Evolutionary conservation across 805 yeast genomes (phyloP), one percentile per base, ranked within the genome.

Genomic region (Wickerhamomyces canadensis): DNA sequence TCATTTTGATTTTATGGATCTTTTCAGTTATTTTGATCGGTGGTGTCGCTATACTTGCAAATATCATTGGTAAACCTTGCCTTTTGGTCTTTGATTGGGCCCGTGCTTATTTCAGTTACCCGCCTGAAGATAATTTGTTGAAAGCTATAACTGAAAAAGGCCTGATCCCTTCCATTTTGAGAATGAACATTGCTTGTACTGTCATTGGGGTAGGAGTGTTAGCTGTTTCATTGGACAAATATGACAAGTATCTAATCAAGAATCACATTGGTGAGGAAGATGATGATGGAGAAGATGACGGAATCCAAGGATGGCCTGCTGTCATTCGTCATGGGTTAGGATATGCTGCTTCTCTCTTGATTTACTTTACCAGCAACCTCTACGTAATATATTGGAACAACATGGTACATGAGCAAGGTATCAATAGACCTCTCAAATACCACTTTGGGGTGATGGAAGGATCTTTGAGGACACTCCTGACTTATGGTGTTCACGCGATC

Each of bases 1-100:
- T 67, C 22, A 47, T 75, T 22, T 49, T 53, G 2, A 54, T 63
- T 44, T 51, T 73, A 6, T 74, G 77, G 75, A 40, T 65, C 1
- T 69, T 66, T 45, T 68, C 80, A 0, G 53, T 70, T n/a, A 13
- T 55, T 1, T 30, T 65, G 19, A 52, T 62, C 6, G 37, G 48
- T 12, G 53, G 51, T 10, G 40, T 54, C 4, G 47, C 49, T 9
- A 11, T 51, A 0, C 16, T 36, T 3, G 47, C 60, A 1, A 43
- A 54, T 18, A 7, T 44, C 1, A 5, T 60, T n/a, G 68, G 65
- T n/a, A 52, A 45, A 37, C 57, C 55, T 17, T 11, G 43, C 19
- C 19, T 33, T 18, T 33, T 28, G 18, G 10, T 29, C 12, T 17
- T 33, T 19, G 32, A 29, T 4, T 5, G 14, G 25, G 23, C 4